Evolutionary conservation across 108 stramenopile species (phyloP).

Genomic region (Nannochloropsis oceanica): DNA sequence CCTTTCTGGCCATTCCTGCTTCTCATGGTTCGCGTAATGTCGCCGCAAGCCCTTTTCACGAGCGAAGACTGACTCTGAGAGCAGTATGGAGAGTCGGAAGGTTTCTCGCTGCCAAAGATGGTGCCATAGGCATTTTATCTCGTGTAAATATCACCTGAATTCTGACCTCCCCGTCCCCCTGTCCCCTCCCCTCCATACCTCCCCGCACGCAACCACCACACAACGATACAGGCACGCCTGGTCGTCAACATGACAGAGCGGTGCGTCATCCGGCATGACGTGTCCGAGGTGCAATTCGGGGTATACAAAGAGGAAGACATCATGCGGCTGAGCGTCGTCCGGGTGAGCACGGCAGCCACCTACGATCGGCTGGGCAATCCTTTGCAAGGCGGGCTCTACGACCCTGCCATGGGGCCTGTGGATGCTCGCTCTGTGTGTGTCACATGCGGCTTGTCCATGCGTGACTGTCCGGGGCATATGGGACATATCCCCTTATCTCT

Average conservation of each 20-base stretch:
- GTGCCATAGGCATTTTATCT: no score
- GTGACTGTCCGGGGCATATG: slow-evolving; percentile 82
- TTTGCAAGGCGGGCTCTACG: slow-evolving; percentile 78
- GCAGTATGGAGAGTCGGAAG: no score
- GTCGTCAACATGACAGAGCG: slow-evolving; percentile 25
- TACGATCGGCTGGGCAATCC: slow-evolving; percentile 66
- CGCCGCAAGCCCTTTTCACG: no score
- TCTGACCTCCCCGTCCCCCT: no score
- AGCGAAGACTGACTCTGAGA: no score
- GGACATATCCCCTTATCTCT: slow-evolving; percentile 84
- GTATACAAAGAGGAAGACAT: slow-evolving; percentile 77
- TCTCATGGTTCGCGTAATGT: no score
- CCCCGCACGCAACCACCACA: no score
- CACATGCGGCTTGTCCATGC: slow-evolving; percentile 66
- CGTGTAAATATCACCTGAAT: no score
- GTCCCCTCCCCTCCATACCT: no score
- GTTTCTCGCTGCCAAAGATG: no score
- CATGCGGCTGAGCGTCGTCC: slow-evolving; percentile 59
- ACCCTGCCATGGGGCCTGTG: slow-evolving; percentile 69
- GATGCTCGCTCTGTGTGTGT: slow-evolving; percentile 50
- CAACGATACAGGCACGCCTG: not conserved
- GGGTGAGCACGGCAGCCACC: slow-evolving; percentile 64
- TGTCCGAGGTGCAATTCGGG: slow-evolving; percentile 35
- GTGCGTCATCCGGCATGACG: slow-evolving; percentile 34
- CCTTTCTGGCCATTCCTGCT: no score